Base-by-base conservation (phyloP, 805 yeast genomes). In the Pichia pseudocactophila region DNA sequence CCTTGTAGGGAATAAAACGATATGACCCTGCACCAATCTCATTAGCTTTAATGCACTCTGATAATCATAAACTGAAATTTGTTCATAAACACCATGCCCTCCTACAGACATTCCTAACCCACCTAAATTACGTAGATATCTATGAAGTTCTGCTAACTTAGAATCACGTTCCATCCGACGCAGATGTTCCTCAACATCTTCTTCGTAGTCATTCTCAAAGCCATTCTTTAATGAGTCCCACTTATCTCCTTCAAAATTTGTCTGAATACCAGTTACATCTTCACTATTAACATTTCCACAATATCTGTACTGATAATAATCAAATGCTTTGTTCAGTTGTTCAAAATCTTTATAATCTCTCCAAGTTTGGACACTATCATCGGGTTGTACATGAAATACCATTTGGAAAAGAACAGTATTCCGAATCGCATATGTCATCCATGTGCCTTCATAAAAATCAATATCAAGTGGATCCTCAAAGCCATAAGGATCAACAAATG, bases 341-440 rank as follows among this genome's bases (percentile, higher is more conserved):
- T 78, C 71, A 57, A 70, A 82, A 22, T 73, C 78, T 58, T 85
- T 89, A 60, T 87, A 92, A 43, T 87, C 95, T 43, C 74, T 74
- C 99, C 99, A 92, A 0, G 88, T 74, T 19, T 70, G 70, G n/a
- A 90, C 97, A 7, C 76, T 69, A 58, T 90, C 87, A 61, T 92
- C 98, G 0, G 99, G 99, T 57, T 94, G 98, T 48, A 86, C 78
- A 50, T 89, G 89, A 71, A 92, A 92, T 1, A 92, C 84, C 59
- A 82, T 69, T 47, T 96, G 71, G 65, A 75, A 92, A 2, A 94
- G 65, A 45, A 75, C 70, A 0, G 97, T 87, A 56, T 92, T 92
- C 53, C 89, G 71, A 41, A 82, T 66, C 0, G 98, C 97, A 53
- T 76, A 77, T 5, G 80, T 80, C 57, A 71, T 74, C 96, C 96